Base-by-base conservation (phyloP, 345 rosid species). In the Populus deltoides region DNA sequence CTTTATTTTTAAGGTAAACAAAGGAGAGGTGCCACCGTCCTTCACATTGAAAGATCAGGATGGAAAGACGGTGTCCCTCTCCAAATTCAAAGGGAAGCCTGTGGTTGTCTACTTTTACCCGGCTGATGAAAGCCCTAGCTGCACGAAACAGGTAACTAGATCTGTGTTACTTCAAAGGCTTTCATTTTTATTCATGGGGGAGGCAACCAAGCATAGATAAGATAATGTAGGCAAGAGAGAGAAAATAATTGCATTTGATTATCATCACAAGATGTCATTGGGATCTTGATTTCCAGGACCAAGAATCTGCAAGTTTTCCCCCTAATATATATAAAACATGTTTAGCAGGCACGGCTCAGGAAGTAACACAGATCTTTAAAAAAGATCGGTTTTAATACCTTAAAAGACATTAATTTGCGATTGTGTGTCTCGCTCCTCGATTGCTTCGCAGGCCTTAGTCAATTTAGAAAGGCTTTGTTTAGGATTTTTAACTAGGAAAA, bases 41-140 rank as follows among this genome's bases (percentile, higher is more conserved):
- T 93, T 95, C 88, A 88, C 94, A 36, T 83, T 93, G 87, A 93
- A 89, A 81, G 94, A 95, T 85, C 99, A 95, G 77, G 94, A 93
- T 6, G 98, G 98, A n/a, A 95, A 78, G 84, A 81, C 62, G 9
- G 93, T 95, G 73, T 91, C 82, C 84, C 92, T 95, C 24, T 81
- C 90, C 47, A 86, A 90, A 80, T 92, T 89, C 75, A 93, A 93
- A 87, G 99, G 98, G 78, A 95, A 93, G 92, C 99, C 99, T 51
- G 93, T 92, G 70, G 92, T 93, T 67, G 81, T 93, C 76, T 95
- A 95, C 75, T 95, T 95, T 86, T 93, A 95, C 88, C 98, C 99
- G 70, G 99, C 98, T 39, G 99, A 95, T 86, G 99, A 95, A 79
- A 79, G 90, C 47, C 99, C 99, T 66, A 90, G 98, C 47, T 95